phyloP scores from a whole-genome alignment of 2,329 filamentous ascomycete genomes.

The Aspergillus piperis region DNA sequence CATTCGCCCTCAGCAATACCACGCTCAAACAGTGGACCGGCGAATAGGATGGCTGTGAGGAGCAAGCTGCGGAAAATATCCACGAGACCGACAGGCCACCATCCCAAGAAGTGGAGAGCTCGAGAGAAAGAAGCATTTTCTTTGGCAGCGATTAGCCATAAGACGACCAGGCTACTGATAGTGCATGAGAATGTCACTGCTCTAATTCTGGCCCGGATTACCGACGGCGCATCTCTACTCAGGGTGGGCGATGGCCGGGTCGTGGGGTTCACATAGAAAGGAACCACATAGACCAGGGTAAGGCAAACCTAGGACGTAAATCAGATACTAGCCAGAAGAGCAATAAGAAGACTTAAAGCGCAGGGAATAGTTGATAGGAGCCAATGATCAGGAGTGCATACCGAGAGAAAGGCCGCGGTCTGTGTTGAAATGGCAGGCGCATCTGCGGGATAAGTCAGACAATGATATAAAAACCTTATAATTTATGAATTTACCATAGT shows the following conservation, averaged over 20 bases:
- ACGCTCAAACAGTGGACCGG: constrained; percentile 79
- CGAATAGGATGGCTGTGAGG: constrained; percentile 77
- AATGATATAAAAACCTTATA: neutral
- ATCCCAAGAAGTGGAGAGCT: constrained; percentile 71
- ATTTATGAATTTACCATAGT: constrained; percentile 27
- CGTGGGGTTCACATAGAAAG: constrained; percentile 79
- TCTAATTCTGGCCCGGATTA: constrained; percentile 82
- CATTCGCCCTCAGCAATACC: constrained; percentile 72
- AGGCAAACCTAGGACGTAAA: constrained; percentile 63
- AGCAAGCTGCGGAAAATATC: constrained; percentile 67
- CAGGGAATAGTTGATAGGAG: neutral
- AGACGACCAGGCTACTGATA: constrained; percentile 66
- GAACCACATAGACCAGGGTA: constrained; percentile 85
- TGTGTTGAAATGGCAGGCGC: constrained; percentile 40
- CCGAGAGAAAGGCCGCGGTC: constrained; percentile 42
- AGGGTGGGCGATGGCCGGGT: constrained; percentile 78
- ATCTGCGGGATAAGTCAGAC: constrained; percentile 28
- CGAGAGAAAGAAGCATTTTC: constrained; percentile 54
- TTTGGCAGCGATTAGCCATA: constrained; percentile 63
- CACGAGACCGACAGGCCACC: constrained; percentile 71
- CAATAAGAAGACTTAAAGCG: neutral
- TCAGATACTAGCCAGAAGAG: neutral
- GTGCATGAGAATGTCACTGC: constrained; percentile 76
- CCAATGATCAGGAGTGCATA: constrained; percentile 28
- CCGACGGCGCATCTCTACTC: constrained; percentile 82